Evolutionary conservation across 2,329 filamentous ascomycete genomes (phyloP).

Genomic region (Lachnellula arida): DNA sequence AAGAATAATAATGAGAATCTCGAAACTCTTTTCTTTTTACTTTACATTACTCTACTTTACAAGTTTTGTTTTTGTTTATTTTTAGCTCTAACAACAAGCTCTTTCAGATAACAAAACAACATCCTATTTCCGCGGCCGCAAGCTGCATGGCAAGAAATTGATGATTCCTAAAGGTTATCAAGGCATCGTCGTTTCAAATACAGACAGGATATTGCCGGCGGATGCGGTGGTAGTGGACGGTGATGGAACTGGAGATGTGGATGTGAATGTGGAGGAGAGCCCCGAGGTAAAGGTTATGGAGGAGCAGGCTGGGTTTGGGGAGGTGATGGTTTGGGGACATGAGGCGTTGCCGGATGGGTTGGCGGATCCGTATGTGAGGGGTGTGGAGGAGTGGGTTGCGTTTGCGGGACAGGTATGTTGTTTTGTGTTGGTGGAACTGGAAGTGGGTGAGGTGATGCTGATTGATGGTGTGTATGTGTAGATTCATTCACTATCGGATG

Average conservation of each 20-base stretch:
- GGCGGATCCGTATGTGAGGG: constrained; percentile 66
- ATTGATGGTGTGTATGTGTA: not conserved
- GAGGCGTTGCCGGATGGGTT: constrained; percentile 58
- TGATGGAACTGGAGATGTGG: constrained; percentile 38
- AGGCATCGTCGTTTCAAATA: constrained; percentile 55
- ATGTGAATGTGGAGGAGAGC: constrained; percentile 44
- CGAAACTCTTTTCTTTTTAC: too few species aligned
- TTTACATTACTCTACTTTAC: too few species aligned
- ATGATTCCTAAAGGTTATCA: constrained; percentile 67
- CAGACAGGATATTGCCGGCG: constrained; percentile 33
- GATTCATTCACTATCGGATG: not conserved
- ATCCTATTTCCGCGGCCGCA: constrained; percentile 75
- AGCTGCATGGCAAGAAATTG: constrained; percentile 63
- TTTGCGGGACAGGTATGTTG: constrained; percentile 60
- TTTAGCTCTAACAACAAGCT: not conserved
- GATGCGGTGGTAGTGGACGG: constrained; percentile 11
- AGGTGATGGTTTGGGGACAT: constrained; percentile 80
- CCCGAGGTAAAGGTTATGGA: constrained; percentile 54
- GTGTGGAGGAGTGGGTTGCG: constrained; percentile 74
- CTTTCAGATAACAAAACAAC: constrained; percentile 46
- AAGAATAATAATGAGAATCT: not conserved
- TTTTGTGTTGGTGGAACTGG: not conserved
- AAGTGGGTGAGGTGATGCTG: constrained; percentile 4
- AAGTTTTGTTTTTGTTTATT: constrained; percentile 2
- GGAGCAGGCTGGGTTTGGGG: constrained; percentile 63